Conservation (phyloP, 2,329 filamentous ascomycete species). For the Aspergillus sp. region DNA sequence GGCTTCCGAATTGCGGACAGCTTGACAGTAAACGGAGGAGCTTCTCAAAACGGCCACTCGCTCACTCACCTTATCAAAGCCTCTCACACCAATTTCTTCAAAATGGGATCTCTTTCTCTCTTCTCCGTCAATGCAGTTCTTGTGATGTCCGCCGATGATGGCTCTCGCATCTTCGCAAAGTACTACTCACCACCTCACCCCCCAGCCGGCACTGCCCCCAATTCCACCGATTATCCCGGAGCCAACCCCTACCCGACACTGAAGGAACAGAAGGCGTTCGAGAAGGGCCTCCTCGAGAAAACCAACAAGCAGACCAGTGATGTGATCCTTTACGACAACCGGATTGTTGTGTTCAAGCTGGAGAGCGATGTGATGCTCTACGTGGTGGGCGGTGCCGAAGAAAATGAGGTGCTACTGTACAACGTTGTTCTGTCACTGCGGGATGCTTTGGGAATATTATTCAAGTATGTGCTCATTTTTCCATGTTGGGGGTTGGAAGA, state of each 20-base stretch:
- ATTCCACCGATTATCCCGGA: conserved; percentile 59
- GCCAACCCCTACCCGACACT: conserved; percentile 80
- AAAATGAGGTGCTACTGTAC: conserved; percentile 97
- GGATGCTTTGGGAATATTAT: conserved; percentile 84
- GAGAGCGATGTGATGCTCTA: conserved; percentile 97
- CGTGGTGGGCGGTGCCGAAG: conserved; percentile 83
- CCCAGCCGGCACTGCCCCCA: conserved; percentile 58
- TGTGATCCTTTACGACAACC: conserved; percentile 96
- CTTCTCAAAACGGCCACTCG: not conserved
- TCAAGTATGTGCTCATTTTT: conserved; percentile 65
- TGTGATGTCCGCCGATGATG: conserved; percentile 81
- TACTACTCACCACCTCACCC: conserved; percentile 77
- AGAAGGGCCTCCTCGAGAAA: conserved; percentile 94
- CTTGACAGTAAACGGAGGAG: conserved; percentile 22
- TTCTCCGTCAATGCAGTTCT: conserved; percentile 76
- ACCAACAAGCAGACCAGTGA: conserved; percentile 93
- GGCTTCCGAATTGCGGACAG: conserved; percentile 24
- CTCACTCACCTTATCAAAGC: conserved; percentile 6
- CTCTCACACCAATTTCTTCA: conserved; percentile 23
- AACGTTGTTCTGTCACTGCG: conserved; percentile 89
- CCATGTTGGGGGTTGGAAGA: not conserved
- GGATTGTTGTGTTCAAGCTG: conserved; percentile 95
- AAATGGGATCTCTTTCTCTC: conserved; percentile 73
- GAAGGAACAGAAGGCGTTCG: conserved; percentile 94
- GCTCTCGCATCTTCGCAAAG: conserved; percentile 88